phyloP scores from a whole-genome alignment of 768 basidiomycete genomes.

The Lentinula edodes region DNA sequence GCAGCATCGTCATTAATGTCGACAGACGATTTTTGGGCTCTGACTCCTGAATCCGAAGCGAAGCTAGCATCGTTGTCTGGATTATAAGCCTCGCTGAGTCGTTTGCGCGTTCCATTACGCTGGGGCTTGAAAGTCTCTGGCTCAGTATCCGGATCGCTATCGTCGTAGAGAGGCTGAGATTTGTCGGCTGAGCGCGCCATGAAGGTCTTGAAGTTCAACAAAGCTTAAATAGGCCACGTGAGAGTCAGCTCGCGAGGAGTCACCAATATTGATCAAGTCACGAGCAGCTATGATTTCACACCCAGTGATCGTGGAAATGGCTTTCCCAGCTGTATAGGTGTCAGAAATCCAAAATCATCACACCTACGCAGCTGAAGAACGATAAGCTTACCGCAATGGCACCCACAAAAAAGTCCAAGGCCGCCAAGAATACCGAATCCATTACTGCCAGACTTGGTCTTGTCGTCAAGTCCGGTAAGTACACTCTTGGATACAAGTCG shows the following conservation, averaged over 20 bases:
- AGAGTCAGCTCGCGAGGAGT: neutral
- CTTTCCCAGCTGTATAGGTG: neutral
- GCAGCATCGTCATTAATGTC: conserved; percentile 82
- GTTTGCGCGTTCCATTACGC: conserved; percentile 44
- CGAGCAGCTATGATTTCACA: neutral
- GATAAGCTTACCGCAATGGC: conserved; percentile 54
- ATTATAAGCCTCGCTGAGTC: conserved; percentile 53
- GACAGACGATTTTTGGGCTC: conserved; percentile 39
- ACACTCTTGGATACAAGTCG: conserved; percentile 95
- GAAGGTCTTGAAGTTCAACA: neutral
- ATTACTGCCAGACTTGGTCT: conserved; percentile 89
- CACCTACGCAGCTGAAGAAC: neutral
- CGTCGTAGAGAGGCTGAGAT: conserved; percentile 28
- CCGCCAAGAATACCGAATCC: conserved; percentile 89
- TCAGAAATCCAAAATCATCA: neutral
- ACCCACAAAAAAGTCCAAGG: conserved; percentile 92
- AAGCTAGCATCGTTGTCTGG: conserved; percentile 40
- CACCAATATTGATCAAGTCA: neutral
- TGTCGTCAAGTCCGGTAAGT: conserved; percentile 99
- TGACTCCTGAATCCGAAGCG: conserved; percentile 28
- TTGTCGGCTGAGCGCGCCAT: conserved; percentile 12
- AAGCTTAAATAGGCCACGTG: conserved; percentile 6
- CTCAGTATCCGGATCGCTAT: conserved; percentile 28
- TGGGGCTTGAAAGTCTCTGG: conserved; percentile 33
- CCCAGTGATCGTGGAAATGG: neutral